Conservation (phyloP, 768 basidiomycete genomes). For the Boletus tylopilopsis region DNA sequence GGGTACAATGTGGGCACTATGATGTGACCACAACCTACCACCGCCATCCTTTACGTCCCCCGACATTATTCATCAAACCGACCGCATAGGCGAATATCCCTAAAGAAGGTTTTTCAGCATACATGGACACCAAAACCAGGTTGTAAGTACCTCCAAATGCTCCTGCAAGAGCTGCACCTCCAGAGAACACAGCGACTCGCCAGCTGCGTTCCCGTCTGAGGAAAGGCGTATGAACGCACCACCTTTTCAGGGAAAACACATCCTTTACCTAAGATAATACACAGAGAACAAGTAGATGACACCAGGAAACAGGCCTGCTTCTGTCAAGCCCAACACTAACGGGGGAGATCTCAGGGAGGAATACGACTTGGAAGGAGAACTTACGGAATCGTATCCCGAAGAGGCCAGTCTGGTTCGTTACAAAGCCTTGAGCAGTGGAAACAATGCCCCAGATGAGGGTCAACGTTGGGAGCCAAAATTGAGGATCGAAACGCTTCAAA, state of each 20-base stretch:
- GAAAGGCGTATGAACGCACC: background rate
- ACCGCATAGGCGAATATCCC: conserved; percentile 58
- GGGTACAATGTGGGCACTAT: background rate
- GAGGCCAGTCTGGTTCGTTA: conserved; percentile 49
- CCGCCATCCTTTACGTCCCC: conserved; percentile 58
- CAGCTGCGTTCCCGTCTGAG: conserved; percentile 53
- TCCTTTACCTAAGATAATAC: conserved; percentile 46
- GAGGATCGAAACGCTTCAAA: conserved; percentile 58
- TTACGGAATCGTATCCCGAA: conserved; percentile 52
- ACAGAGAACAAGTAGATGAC: conserved; percentile 56
- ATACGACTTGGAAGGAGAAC: conserved; percentile 14
- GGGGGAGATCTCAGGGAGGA: background rate
- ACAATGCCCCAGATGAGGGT: conserved; percentile 58
- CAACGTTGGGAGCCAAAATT: conserved; percentile 56
- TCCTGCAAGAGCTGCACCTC: conserved; percentile 58
- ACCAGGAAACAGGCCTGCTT: conserved; percentile 61
- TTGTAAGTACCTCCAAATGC: conserved; percentile 52
- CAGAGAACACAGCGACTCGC: conserved; percentile 61
- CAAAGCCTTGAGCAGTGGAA: conserved; percentile 51
- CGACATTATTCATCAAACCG: conserved; percentile 57
- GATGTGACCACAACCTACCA: conserved; percentile 41
- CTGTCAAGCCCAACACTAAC: conserved; percentile 51
- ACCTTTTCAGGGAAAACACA: background rate
- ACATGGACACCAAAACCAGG: background rate
- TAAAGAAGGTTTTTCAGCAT: conserved; percentile 12